Base-by-base conservation (phyloP, 495 filamentous ascomycete genomes). In the Hypoxylon lienhwacheense region DNA sequence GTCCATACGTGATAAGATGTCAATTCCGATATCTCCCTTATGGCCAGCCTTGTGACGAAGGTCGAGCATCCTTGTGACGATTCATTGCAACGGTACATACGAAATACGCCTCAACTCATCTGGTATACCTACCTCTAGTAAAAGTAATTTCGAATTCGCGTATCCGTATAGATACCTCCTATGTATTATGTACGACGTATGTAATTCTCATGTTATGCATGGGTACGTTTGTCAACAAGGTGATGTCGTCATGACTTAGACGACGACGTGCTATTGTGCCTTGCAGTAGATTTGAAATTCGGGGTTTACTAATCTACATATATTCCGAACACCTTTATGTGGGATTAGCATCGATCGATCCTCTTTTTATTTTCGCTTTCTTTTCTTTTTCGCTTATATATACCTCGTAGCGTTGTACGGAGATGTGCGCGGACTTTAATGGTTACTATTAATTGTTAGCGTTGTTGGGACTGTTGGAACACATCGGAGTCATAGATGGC, bases 181-280 rank as follows among this genome's bases (percentile, higher is more conserved):
- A n/a, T n/a, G n/a, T n/a, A n/a, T n/a, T n/a, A n/a, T n/a, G n/a
- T n/a, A n/a, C 5, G 24, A 8, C 16, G 25, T 53, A 22, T 50
- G 29, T 25, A 60, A 54, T 60, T 60, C 44, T 45, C 36, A 60
- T 60, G 53, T 54, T 43, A 45, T 60, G 56, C 56, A 50, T n/a
- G 19, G 41, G 44, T 21, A 39, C 17, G 33, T 19, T 48, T 42
- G 12, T 32, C 32, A 34, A 33, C 26, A 43, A n/a, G 15, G 20
- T 32, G 2, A 49, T 55, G 53, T 49, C 53, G 53, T 49, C 53
- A 55, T 41, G 22, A 50, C 20, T 31, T 16, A 50, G 14, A 6
- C n/a, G n/a, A n/a, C n/a, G n/a, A n/a, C n/a, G n/a, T n/a, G n/a
- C n/a, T n/a, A n/a, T n/a, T n/a, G n/a, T n/a, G n/a, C n/a, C n/a